These are phyloP conservation scores for Solanum virginianum DNA, from an alignment of 257 asterid genomes.

Conservation along the genomic window DNA sequence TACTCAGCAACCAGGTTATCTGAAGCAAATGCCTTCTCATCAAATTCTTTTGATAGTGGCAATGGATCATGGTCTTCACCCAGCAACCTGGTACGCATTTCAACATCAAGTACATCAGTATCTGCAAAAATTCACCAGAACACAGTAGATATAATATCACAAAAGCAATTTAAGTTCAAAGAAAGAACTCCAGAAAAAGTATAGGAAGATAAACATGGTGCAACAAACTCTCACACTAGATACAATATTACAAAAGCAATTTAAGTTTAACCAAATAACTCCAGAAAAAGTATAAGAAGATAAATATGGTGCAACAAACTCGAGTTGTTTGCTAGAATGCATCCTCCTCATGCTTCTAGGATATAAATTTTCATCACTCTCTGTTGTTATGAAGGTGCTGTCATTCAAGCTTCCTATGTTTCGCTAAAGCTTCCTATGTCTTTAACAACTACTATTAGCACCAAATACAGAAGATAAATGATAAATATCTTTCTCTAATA, in stretches of 20 bases:
- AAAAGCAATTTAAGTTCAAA: not conserved
- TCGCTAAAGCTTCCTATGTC: not conserved
- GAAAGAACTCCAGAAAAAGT: not conserved
- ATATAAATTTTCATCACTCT: not conserved
- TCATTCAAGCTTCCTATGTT: not conserved
- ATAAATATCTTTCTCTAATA: not conserved
- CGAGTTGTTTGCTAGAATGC: not conserved
- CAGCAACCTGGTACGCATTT: slow-evolving; percentile 46
- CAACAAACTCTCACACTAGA: not conserved
- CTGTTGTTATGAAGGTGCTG: not conserved
- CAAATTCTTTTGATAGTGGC: slow-evolving; percentile 58
- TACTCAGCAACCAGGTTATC: slow-evolving; percentile 43
- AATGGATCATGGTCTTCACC: slow-evolving; percentile 46
- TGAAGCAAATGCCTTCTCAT: slow-evolving; percentile 44
- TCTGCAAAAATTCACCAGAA: not conserved
- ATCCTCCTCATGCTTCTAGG: not conserved
- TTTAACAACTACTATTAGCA: not conserved
- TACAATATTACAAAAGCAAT: not conserved
- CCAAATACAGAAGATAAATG: not conserved
- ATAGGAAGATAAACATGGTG: not conserved
- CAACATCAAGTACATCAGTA: not conserved
- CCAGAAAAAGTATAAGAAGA: not conserved
- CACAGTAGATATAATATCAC: not conserved
- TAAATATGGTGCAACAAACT: not conserved
- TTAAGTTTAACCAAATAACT: not conserved